Percentiles rank a stretch among this genome's conserved stretches.
These are phyloP conservation scores for Chaetoceros tenuissimus DNA, from an alignment of 108 stramenopile species.

Conservation along the genomic window DNA sequence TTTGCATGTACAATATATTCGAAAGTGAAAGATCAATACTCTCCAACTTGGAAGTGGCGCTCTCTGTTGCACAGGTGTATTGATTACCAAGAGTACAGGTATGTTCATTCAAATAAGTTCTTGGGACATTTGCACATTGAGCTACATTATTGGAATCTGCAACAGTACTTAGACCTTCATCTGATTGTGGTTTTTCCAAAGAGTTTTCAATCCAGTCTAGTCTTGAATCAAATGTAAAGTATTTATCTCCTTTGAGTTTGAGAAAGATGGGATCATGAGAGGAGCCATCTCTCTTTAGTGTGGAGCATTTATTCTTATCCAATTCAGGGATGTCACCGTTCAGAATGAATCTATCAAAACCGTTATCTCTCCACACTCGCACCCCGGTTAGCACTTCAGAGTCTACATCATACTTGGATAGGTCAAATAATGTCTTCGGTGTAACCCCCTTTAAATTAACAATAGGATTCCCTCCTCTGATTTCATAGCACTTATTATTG, in stretches of 20 bases:
- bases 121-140: constrained; percentile 3
- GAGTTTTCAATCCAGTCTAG: constrained; percentile 3
- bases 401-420: not conserved
- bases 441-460: not conserved
- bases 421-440: not conserved
- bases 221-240: constrained; percentile 1
- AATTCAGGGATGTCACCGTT: too few relatives aligned
- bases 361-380: too few relatives aligned
- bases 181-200: constrained; percentile 2
- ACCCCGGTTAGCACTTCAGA: too few relatives aligned
- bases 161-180: constrained; percentile 8
- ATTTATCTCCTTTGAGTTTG: not conserved
- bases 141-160: not conserved
- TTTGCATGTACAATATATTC: not conserved
- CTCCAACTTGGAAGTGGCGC: not conserved
- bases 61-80: not conserved
- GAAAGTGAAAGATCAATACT: not conserved
- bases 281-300: too few relatives aligned
- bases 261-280: not conserved
- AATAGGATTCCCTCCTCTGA: not conserved
- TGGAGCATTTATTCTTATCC: not conserved
- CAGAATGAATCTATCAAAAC: too few relatives aligned
- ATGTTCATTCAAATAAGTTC: not conserved
- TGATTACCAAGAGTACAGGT: not conserved
- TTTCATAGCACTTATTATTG: not conserved